These are phyloP conservation scores for Claviceps maximensis DNA, from an alignment of 2,329 filamentous ascomycete species.

Conservation along the genomic window DNA sequence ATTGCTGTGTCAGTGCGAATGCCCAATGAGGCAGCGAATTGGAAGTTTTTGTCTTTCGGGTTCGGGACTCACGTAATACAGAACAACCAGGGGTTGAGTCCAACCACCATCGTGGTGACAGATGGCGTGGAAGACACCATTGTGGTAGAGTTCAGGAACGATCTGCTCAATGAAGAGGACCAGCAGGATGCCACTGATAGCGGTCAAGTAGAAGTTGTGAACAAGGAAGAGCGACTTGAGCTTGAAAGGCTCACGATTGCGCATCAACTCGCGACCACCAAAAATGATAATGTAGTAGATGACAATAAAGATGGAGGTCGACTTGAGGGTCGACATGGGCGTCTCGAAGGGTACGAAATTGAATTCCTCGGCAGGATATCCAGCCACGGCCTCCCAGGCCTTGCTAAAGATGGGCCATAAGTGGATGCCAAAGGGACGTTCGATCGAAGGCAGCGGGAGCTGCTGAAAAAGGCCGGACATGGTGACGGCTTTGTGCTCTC, in stretches of 20 bases:
- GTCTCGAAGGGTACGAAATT: slow-evolving; percentile 69
- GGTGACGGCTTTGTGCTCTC: slow-evolving; percentile 13
- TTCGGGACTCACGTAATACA: slow-evolving; percentile 76
- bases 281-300: slow-evolving; percentile 92
- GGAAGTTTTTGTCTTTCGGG: background rate
- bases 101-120: slow-evolving; percentile 72
- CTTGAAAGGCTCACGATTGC: slow-evolving; percentile 71
- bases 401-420: slow-evolving; percentile 94
- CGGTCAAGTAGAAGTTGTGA: slow-evolving; percentile 90
- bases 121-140: slow-evolving; percentile 81
- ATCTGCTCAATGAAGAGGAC: slow-evolving; percentile 85
- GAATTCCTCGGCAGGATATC: slow-evolving; percentile 80
- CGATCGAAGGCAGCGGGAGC: slow-evolving; percentile 64
- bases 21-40: background rate
- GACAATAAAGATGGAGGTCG: slow-evolving; percentile 67
- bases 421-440: slow-evolving; percentile 80
- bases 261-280: slow-evolving; percentile 85
- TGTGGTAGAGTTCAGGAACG: slow-evolving; percentile 63
- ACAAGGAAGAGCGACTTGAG: slow-evolving; percentile 83
- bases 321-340: slow-evolving; percentile 78
- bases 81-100: slow-evolving; percentile 82
- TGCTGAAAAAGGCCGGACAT: slow-evolving; percentile 36
- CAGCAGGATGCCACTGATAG: slow-evolving; percentile 68
- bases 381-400: slow-evolving; percentile 60
- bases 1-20: background rate